Evolutionary conservation across 257 asterid genomes (phyloP), one percentile per base, ranked within the genome.

Genomic region (Fraxinus cuspidata): DNA sequence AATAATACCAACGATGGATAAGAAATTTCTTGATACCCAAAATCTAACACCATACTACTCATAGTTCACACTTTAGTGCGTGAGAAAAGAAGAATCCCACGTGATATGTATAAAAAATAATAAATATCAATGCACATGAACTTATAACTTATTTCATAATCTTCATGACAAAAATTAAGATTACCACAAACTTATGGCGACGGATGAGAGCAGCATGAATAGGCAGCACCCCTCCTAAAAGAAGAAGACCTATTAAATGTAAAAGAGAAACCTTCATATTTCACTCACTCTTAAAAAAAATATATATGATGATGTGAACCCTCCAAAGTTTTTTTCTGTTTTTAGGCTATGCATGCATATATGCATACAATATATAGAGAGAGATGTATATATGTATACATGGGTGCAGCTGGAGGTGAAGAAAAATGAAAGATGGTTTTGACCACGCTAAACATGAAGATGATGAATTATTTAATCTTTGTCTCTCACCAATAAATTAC

Each of bases 131-230:
- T 51, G 63, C 63, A 51, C 19, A 5, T 18, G 63, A 51, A 21
- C 10, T n/a, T 56, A 5, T 18, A n/a, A 56, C 65, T 56, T 21
- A 58, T 58, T 58, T 58, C 31, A 58, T n/a, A 58, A 21, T 21
- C 58, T 58, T 58, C 13, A 21, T 58, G 66, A 8, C 66, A 58
- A 58, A 58, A 58, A 23, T 5, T 23, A 8, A 58, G 16, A 68
- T 77, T 77, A 85, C 88, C 81, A 73, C 81, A 71, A 69, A 85
- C 51, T 21, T 74, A 34, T 74, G 69, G 44, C 80, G 72, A 80
- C 80, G 88, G 11, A 68, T 60, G 40, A 63, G 35, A 63, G 21
- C 75, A 9, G 84, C 86, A 71, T 79, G 81, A 82, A 11, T 74
- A 28, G 69, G 68, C 35, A 80, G 72, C 51, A 67, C 77, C 19